Evolutionary conservation across 2,329 filamentous ascomycete genomes (phyloP), one percentile per base, ranked within the genome.

Genomic region (Waltergamsia citrina): DNA sequence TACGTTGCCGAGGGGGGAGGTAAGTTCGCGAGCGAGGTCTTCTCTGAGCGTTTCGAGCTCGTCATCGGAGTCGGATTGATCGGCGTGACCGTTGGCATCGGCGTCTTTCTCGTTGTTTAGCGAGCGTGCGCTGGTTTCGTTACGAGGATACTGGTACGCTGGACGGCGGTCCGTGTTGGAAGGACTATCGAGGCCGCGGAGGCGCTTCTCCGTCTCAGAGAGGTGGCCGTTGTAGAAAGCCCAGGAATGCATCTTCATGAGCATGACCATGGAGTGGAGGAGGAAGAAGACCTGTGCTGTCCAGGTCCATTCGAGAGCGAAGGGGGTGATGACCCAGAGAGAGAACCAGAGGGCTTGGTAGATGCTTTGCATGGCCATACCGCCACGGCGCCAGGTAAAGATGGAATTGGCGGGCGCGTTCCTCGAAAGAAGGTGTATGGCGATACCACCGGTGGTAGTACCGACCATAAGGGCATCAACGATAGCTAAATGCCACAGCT

Each of bases 181-280:
- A 3, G 87, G 86, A 37, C 74, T 61, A 56, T 98, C 92, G 22
- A 98, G 78, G 26, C 77, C 77, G 36, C 74, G 75, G 10, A 98
- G 69, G 9, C 86, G 80, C 51, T 81, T 79, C 55, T 93, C 76
- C 0, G 86, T 93, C 55, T 92, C 85, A 45, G 82, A 85, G 12
- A 98, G 68, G 56, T 98, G 92, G 9, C 92, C 92, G 49, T 95
- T 96, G 65, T 98, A 98, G 57, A 96, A 98, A 17, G 86, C 84
- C 52, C 94, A 98, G 6, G 88, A 95, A 57, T 98, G 92, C 78
- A 96, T 92, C 67, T 98, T 98, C 92, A 98, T 98, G 33, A 95
- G 77, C 15, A 98, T 69, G 7, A 85, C 81, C 59, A 98, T 77
- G 28, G 87, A 81, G 58, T 98, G 92, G 22, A 98, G 67, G 9